phyloP scores from a whole-genome alignment of 2,329 filamentous ascomycete species.

The Colletotrichum caudatum region DNA sequence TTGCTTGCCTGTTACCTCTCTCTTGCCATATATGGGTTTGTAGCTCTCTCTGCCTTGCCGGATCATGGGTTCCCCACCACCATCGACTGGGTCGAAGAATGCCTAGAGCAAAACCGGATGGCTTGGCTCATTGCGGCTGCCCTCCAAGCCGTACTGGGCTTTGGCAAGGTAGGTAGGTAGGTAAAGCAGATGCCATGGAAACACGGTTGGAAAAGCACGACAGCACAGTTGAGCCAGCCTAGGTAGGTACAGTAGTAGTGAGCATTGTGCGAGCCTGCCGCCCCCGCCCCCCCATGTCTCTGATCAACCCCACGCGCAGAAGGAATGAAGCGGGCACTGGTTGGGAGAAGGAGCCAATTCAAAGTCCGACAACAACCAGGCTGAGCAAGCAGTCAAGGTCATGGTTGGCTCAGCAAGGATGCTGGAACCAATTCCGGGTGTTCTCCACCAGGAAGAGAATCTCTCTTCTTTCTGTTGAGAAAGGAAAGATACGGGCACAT shows the following conservation, averaged over 20 bases:
- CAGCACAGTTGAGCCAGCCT: constrained; percentile 17
- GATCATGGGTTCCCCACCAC: constrained; percentile 4
- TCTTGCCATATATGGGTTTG: constrained; percentile 3
- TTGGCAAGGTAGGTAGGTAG: background rate
- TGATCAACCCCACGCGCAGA: constrained; percentile 37
- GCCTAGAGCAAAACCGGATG: constrained; percentile 19
- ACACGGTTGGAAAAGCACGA: constrained; percentile 19
- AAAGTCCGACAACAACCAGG: constrained; percentile 6
- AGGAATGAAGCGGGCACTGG: constrained; percentile 30
- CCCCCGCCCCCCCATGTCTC: constrained; percentile 29
- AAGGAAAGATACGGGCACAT: background rate
- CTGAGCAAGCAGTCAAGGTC: constrained; percentile 30
- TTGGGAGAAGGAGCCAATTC: constrained; percentile 13
- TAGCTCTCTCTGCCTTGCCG: constrained; percentile 6
- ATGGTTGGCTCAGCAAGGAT: constrained; percentile 31
- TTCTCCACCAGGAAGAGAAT: constrained; percentile 17
- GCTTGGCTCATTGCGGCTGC: constrained; percentile 9
- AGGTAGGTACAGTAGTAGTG: constrained; percentile 9
- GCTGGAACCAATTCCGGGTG: constrained; percentile 18
- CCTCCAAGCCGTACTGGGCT: constrained; percentile 11
- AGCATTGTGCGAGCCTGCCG: constrained; percentile 12
- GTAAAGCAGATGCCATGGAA: constrained; percentile 4
- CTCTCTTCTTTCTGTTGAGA: background rate
- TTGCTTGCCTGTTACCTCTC: constrained; percentile 39
- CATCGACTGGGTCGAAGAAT: constrained; percentile 7